Evolutionary conservation across 768 basidiomycete genomes (phyloP), one percentile per base, ranked within the genome.

Genomic region (Tricholoma sp.): DNA sequence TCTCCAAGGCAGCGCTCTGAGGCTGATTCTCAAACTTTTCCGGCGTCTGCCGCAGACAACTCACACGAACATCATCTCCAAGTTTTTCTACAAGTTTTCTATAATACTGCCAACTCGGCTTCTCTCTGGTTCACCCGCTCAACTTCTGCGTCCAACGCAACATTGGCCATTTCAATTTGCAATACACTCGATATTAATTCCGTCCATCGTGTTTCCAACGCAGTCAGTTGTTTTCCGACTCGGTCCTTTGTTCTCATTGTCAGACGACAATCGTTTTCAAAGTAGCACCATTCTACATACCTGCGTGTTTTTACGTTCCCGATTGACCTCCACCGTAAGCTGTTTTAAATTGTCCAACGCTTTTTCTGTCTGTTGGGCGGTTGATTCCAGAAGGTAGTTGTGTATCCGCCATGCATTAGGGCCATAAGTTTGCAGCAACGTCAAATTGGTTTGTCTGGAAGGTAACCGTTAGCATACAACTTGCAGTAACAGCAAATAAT

Each of bases 91-190:
- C 51, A 22, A 43, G 35, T 24, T 60, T 31, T 52, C 31, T 5
- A 52, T 54, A 78, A 64, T 45, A 73, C 76, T 43, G 80, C 77
- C 50, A 91, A 75, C 64, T 89, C 88, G 3, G 76, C 81, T 69
- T 88, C 87, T 59, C 71, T 79, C 58, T 73, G 74, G 63, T 79
- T 77, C 53, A 91, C 71, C 37, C 78, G 72, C 47, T 79, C 82
- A 50, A 97, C 78, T 66, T 97, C 93, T 5, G 77, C 85, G 63
- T 94, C 93, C 69, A 97, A 71, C 24, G 93, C 92, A 41, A 86
- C 80, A 68, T 94, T 95, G 16, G 94, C 96, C 84, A 98, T 86
- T 78, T 97, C 95, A 61, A 97, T 89, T 72, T 98, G 95, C 57
- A 98, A 74, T 46, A 95, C 89, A 65, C 74, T 88, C 54, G 92